Evolutionary conservation across 2,329 filamentous ascomycete genomes (phyloP).

Genomic region (Trichoderma lentiforme): DNA sequence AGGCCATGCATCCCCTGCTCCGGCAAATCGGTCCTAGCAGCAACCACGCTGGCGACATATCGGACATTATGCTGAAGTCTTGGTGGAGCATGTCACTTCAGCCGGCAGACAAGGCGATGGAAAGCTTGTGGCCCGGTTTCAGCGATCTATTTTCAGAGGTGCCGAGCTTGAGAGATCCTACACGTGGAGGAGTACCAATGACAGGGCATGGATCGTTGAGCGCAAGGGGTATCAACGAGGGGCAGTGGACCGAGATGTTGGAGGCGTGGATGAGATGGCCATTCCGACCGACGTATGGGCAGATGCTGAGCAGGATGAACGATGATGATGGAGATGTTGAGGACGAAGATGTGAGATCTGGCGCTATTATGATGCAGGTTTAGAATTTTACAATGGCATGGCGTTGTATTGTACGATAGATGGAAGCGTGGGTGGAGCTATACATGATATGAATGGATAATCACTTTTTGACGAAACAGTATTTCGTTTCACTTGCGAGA

Average conservation of each 20-base stretch:
- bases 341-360: conserved; percentile 27
- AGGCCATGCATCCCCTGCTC: conserved; percentile 47
- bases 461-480: background rate
- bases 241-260: conserved; percentile 56
- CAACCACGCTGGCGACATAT: conserved; percentile 45
- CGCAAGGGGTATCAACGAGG: conserved; percentile 48
- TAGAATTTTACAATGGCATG: background rate
- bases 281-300: conserved; percentile 50
- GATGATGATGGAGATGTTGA: conserved; percentile 30
- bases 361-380: conserved; percentile 21
- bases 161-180: conserved; percentile 46
- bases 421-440: background rate
- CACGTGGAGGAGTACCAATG: conserved; percentile 43
- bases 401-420: background rate
- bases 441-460: background rate
- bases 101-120: conserved; percentile 44
- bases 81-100: conserved; percentile 45
- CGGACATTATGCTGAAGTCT: conserved; percentile 46
- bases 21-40: conserved; percentile 42
- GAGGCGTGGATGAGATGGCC: conserved; percentile 64
- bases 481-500: background rate
- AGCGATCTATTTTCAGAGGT: conserved; percentile 49
- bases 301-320: conserved; percentile 45
- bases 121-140: conserved; percentile 58
- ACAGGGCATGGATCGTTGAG: conserved; percentile 40